Evolutionary conservation across 108 stramenopile species (phyloP).

Genomic region (Hondaea fermentalgiana): DNA sequence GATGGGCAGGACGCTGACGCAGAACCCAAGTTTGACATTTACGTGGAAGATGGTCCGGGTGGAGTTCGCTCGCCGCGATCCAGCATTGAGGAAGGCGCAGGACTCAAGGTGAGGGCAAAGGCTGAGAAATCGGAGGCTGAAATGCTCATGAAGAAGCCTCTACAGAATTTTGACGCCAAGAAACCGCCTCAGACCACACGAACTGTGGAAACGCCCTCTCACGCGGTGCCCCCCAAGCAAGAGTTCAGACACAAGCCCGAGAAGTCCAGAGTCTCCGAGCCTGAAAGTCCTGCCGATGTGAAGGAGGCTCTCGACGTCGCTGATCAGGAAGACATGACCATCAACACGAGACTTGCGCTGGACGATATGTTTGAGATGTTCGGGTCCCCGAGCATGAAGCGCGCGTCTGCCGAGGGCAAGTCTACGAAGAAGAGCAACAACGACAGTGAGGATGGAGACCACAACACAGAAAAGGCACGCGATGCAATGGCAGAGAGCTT

Average conservation of each 20-base stretch:
- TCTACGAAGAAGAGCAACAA: background rate
- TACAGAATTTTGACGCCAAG: background rate
- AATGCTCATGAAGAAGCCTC: constrained; percentile 18
- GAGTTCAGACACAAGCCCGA: too few relatives aligned
- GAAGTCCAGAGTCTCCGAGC: too few relatives aligned
- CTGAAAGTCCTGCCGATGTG: background rate
- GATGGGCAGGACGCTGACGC: background rate
- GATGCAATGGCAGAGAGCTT: background rate
- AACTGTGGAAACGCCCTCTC: too few relatives aligned
- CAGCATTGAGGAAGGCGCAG: background rate
- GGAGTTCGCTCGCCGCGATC: background rate
- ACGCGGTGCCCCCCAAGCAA: too few relatives aligned
- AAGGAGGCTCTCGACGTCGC: background rate
- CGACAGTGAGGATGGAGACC: background rate
- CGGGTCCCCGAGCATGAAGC: constrained; percentile 10
- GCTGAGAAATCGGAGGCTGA: background rate
- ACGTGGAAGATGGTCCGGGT: background rate
- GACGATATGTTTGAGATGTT: constrained; percentile 22
- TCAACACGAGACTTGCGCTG: constrained; percentile 23
- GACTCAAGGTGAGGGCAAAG: background rate
- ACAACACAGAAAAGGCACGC: background rate
- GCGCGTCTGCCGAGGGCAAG: background rate
- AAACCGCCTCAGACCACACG: background rate
- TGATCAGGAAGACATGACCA: constrained; percentile 26
- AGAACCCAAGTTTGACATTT: background rate